Base-by-base conservation (phyloP, 352 stramenopile genomes). In the Globisporangium acanthophoron region DNA sequence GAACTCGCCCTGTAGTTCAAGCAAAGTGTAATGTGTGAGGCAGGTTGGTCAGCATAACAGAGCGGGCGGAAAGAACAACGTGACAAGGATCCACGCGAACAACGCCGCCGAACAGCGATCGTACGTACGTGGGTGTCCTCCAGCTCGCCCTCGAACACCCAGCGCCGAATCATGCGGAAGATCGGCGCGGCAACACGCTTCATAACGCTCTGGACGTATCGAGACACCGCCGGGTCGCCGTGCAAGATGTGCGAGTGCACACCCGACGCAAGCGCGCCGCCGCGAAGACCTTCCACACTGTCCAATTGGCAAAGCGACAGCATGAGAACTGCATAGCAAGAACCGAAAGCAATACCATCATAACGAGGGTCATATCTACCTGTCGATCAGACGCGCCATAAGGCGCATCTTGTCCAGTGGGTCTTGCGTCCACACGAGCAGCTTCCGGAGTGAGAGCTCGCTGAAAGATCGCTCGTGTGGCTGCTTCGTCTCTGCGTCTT, bases 211-310 rank as follows among this genome's bases (percentile, higher is more conserved):
- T 92, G 74, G 20, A 96, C 81, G 41, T 79, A 87, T 29, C 80
- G 63, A 12, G 76, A 78, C 1, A 93, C 76, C 12, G 73, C 65
- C 51, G 89, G 87, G 61, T 98, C 93, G 18, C 94, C 94, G 37
- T 98, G 91, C 21, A 96, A 66, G 15, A 94, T 76, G 65, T 97
- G 88, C n/a, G 81, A 89, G 62, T 98, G 81, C 52, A 98, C 76
- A 18, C 82, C 85, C 9, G 90, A 97, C 5, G 85, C 87, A 29
- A 98, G 62, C 3, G 91, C 88, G 20, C 94, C 94, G 37, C 94
- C 94, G 33, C 78, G 70, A 60, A 93, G 71, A 6, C 83, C 83
- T 60, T 96, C 83, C 18, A 92, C 85, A 67, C 85, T 91, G 40
- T 9, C 5, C 56, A 16, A 52, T 47, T 33, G 5, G 18, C 37